phyloP scores from a whole-genome alignment of 805 yeast genomes.

The Ogataea ganodermae region DNA sequence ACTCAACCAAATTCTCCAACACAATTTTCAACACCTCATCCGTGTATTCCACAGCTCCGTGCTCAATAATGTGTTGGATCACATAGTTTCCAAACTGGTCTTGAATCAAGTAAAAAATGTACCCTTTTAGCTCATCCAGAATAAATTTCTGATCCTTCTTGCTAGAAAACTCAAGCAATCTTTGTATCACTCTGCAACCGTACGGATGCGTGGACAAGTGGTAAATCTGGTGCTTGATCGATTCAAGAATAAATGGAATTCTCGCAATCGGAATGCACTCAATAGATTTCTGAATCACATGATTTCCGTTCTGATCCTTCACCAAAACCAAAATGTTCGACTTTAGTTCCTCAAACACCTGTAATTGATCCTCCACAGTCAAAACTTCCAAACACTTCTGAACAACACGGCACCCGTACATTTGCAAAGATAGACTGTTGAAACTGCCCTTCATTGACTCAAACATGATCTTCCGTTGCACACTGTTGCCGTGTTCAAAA shows the following conservation, averaged over 20 bases:
- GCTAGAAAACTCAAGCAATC: conserved; percentile 79
- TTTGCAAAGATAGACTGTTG: conserved; percentile 77
- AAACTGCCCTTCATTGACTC: conserved; percentile 75
- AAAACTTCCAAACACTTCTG: conserved; percentile 88
- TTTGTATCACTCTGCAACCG: conserved; percentile 96
- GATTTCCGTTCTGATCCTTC: conserved; percentile 97
- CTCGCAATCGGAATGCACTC: conserved; percentile 76
- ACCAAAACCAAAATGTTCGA: conserved; percentile 62
- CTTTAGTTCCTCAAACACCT: conserved; percentile 69
- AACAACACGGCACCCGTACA: conserved; percentile 98
- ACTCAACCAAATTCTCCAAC: conserved; percentile 58
- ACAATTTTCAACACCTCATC: conserved; percentile 64
- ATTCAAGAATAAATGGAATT: conserved; percentile 70
- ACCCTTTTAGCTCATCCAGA: conserved; percentile 69
- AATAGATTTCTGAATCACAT: conserved; percentile 93
- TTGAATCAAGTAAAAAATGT: conserved; percentile 75
- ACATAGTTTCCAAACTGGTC: conserved; percentile 99
- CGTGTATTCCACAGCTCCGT: conserved; percentile 66
- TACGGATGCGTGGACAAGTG: conserved; percentile 93
- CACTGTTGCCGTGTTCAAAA: conserved; percentile 76
- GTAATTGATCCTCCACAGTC: conserved; percentile 61
- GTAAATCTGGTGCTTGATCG: conserved; percentile 70
- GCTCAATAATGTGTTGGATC: conserved; percentile 90
- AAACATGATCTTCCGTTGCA: conserved; percentile 69
- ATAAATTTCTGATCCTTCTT: conserved; percentile 65